Conservation (phyloP, 179 eudicot genomes). For the Silene coronaria region DNA sequence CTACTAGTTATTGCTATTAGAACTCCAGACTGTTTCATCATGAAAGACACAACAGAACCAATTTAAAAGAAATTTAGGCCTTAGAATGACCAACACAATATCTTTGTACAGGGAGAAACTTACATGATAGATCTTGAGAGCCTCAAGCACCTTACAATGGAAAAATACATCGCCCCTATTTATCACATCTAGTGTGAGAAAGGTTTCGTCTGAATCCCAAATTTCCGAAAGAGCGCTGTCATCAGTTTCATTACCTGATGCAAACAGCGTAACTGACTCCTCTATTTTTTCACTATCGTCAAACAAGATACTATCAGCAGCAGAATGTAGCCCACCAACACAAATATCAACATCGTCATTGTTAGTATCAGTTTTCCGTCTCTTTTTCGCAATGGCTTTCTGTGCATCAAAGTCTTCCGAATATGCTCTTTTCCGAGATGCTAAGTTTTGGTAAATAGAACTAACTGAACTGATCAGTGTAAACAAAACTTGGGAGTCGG, state of each 20-base stretch:
- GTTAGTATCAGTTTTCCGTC: conserved; percentile 33
- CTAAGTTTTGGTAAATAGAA: conserved; percentile 37
- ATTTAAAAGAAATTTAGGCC: neutral
- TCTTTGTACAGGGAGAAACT: conserved; percentile 25
- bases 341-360: conserved; percentile 63
- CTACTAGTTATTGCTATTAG: neutral
- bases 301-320: conserved; percentile 25
- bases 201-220: conserved; percentile 50
- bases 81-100: conserved; percentile 1
- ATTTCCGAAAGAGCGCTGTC: conserved; percentile 32
- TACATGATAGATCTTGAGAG: conserved; percentile 70
- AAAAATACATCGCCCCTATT: conserved; percentile 50
- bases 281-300: conserved; percentile 28
- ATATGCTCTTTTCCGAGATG: conserved; percentile 45
- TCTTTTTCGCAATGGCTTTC: conserved; percentile 34
- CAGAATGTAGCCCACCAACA: conserved; percentile 56
- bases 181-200: conserved; percentile 20
- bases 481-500: conserved; percentile 84
- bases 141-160: conserved; percentile 66
- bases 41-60: neutral
- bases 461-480: conserved; percentile 57
- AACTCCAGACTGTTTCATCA: neutral
- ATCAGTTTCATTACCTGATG: conserved; percentile 31
- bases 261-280: conserved; percentile 21
- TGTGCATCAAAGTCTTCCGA: conserved; percentile 25